Base-by-base conservation (phyloP, 2,329 filamentous ascomycete species). In the Cladorrhinum sp. region DNA sequence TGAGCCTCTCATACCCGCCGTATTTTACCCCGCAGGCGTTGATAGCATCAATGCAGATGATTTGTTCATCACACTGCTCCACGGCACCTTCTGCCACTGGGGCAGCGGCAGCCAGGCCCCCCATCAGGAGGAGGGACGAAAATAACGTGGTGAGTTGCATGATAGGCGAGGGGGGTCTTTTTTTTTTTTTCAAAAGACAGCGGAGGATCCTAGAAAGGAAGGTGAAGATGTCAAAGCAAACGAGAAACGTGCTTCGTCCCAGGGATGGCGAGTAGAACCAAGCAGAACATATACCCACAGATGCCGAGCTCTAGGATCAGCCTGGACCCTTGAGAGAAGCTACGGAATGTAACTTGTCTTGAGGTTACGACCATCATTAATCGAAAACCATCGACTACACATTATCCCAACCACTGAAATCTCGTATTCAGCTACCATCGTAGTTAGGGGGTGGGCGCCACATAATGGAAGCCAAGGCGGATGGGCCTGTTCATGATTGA, bases 41-140 rank as follows among this genome's bases (percentile, higher is more conserved):
- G 53, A 67, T n/a, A 10, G 51, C 56, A 26, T 68, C 66, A 12
- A 66, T 56, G 24, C 66, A 68, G 57, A 66, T 61, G 16, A 53
- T 66, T 20, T 24, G 33, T 4, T 62, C 42, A 2, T 60, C 18
- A 46, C 63, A 63, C 30, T 42, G 30, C 3, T 57, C 39, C 14
- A 21, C n/a, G 10, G 36, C 2, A 14, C 4, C 2, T 21, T 39
- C 52, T 3, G 26, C 55, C 24, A 61, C 58, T 1, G 64, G 64
- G 12, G 26, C 58, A 9, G 64, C 62, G 10, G 42, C 50, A 14
- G n/a, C 56, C 12, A 62, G 39, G 2, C 58, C 53, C 18, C 56
- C 60, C 8, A 64, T 39, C 2, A 67, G 57, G 18, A 64, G 48
- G 33, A 62, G 10, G 39, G 61, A 57, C 8, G 60, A 64, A 10